Percentiles rank a stretch among this genome's conserved stretches.
These are phyloP conservation scores for Diaporthe citrichinensis DNA, from an alignment of 2,329 filamentous ascomycete genomes.

Conservation along the genomic window DNA sequence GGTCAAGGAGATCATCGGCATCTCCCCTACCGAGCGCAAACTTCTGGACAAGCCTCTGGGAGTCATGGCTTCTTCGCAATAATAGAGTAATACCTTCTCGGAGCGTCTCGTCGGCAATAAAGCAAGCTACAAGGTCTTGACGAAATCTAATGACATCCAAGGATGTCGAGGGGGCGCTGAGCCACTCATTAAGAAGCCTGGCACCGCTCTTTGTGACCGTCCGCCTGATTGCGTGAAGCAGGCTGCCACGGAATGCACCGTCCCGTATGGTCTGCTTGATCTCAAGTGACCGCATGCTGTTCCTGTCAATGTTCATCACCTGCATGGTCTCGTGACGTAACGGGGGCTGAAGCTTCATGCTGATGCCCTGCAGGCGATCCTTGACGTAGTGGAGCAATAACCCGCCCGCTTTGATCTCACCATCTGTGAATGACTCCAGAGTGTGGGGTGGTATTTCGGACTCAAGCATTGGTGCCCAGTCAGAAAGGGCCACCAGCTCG, in stretches of 20 bases:
- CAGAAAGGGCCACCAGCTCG: constrained; percentile 64
- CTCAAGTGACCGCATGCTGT: constrained; percentile 89
- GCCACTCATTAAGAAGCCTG: constrained; percentile 84
- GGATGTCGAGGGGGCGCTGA: constrained; percentile 93
- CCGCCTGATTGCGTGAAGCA: constrained; percentile 89
- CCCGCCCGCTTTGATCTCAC: constrained; percentile 83
- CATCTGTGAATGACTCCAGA: constrained; percentile 70
- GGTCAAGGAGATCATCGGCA: constrained; percentile 87
- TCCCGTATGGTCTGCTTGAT: constrained; percentile 90
- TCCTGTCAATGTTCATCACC: constrained; percentile 92
- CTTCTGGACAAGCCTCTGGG: constrained; percentile 90
- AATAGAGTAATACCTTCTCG: constrained; percentile 78
- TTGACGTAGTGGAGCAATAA: constrained; percentile 88
- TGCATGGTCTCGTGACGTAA: constrained; percentile 80
- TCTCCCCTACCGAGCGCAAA: constrained; percentile 95
- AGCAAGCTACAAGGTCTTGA: constrained; percentile 84
- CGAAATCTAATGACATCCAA: constrained; percentile 82
- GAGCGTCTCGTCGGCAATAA: constrained; percentile 76
- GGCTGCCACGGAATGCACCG: constrained; percentile 82
- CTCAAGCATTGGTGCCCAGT: constrained; percentile 86
- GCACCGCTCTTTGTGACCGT: constrained; percentile 95
- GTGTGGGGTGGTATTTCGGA: constrained; percentile 71
- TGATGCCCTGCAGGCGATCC: constrained; percentile 81
- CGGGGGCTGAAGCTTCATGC: constrained; percentile 87
- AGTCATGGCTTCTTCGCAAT: constrained; percentile 84